A percentile compares a stretch with the other conserved stretches of the same genome.
Conservation (phyloP, 208 protist species). For the Leishmania turanica region DNA sequence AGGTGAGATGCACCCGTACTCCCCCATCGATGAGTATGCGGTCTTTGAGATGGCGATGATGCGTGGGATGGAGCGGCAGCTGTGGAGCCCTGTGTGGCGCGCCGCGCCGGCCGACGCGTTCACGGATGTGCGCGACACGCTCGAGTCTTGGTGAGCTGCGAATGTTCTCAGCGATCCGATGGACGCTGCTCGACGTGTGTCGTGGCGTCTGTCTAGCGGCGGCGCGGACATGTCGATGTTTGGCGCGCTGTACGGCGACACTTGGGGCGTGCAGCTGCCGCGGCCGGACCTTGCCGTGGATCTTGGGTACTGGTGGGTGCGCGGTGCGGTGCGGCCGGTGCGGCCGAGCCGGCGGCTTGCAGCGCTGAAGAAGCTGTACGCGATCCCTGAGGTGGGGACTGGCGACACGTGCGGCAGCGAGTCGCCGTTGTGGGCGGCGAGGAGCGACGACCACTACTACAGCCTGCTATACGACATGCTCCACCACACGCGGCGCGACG, state of each 20-base stretch:
- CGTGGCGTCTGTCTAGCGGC: background rate
- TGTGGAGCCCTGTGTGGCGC: constrained; percentile 21
- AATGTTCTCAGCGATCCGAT: background rate
- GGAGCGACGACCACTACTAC: constrained; percentile 23
- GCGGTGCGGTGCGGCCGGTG: constrained; percentile 12
- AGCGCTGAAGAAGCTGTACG: constrained; percentile 17
- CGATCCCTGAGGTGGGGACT: constrained; percentile 13
- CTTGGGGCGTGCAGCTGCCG: constrained; percentile 19
- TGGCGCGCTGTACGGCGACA: constrained; percentile 17
- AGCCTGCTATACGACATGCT: constrained; percentile 21
- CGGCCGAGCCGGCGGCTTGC: background rate
- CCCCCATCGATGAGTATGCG: constrained; percentile 27
- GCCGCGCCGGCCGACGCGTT: background rate
- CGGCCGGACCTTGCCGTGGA: constrained; percentile 19
- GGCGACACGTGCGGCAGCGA: constrained; percentile 8
- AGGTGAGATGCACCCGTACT: constrained; percentile 35
- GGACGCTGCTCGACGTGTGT: background rate
- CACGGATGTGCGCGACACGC: constrained; percentile 6
- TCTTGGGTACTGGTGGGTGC: constrained; percentile 12
- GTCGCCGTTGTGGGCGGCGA: constrained; percentile 8
- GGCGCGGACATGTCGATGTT: constrained; percentile 1
- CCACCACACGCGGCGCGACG: constrained; percentile 17
- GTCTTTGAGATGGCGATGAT: constrained; percentile 25
- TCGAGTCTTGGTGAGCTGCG: constrained; percentile 11
- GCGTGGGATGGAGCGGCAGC: constrained; percentile 19